Conservation (phyloP, 164 flowering plant genomes). For the Chimonanthus salicifolius region DNA sequence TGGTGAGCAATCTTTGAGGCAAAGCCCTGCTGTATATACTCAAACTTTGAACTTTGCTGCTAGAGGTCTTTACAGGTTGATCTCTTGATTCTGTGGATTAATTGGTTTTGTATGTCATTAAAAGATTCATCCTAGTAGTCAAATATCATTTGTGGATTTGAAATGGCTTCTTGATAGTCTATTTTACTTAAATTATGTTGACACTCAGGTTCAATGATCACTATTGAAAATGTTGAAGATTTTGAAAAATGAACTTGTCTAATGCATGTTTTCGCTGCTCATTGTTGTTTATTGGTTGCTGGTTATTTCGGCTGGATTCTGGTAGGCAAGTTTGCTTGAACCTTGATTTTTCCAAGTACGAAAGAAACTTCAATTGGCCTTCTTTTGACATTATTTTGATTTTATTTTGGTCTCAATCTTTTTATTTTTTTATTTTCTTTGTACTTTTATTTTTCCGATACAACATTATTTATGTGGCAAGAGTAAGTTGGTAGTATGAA, state of each 20-base stretch:
- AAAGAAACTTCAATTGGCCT: too few relatives aligned
- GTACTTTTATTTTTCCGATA: not conserved
- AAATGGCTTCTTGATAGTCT: not conserved
- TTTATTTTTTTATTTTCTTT: not conserved
- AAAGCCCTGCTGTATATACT: slow-evolving; percentile 60
- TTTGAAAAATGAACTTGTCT: not conserved
- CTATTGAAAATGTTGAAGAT: not conserved
- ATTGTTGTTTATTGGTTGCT: not conserved
- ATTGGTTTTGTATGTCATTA: not conserved
- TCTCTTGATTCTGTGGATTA: slow-evolving; percentile 8
- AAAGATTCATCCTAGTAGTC: not conserved
- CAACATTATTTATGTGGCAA: not conserved
- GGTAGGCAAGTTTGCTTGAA: not conserved
- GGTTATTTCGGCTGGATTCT: not conserved
- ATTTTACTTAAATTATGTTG: not conserved
- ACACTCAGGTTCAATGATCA: not conserved
- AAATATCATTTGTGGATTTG: not conserved
- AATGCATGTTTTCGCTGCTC: not conserved
- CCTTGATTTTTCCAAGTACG: not conserved
- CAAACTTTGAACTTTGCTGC: slow-evolving; percentile 52
- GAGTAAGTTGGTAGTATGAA: too few relatives aligned
- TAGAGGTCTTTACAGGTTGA: slow-evolving; percentile 83
- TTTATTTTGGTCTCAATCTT: not conserved
- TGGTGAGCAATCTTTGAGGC: slow-evolving; percentile 35
- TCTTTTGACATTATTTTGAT: not conserved